Conservation (phyloP, 2,329 filamentous ascomycete species). For the Stagonosporopsis tanaceti region DNA sequence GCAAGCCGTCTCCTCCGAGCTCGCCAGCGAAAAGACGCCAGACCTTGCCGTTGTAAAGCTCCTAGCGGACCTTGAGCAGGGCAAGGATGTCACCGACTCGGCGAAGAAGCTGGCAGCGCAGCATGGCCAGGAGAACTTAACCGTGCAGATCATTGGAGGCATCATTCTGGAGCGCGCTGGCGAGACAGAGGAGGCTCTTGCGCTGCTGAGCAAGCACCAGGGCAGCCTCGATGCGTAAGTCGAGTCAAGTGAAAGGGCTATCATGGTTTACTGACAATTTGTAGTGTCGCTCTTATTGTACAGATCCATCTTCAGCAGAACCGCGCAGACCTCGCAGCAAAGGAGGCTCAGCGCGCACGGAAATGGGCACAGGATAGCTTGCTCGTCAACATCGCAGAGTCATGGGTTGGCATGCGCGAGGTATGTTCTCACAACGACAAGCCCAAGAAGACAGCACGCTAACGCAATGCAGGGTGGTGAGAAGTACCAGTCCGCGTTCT, state of each 20-base stretch:
- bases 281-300: conserved; percentile 82
- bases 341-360: conserved; percentile 85
- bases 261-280: conserved; percentile 5
- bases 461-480: conserved; percentile 75
- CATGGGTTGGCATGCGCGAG: conserved; percentile 89
- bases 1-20: conserved; percentile 73
- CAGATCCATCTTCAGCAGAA: conserved; percentile 95
- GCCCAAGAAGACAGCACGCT: conserved; percentile 29
- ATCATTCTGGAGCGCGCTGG: conserved; percentile 81
- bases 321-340: conserved; percentile 85
- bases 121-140: conserved; percentile 72
- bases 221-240: conserved; percentile 77
- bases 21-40: conserved; percentile 69
- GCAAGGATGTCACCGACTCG: conserved; percentile 57
- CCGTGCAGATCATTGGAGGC: conserved; percentile 83
- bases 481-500: conserved; percentile 95
- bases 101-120: conserved; percentile 75
- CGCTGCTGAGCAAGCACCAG: conserved; percentile 81
- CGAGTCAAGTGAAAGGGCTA: too few species aligned
- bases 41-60: conserved; percentile 80
- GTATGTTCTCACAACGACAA: conserved; percentile 60
- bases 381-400: conserved; percentile 91
- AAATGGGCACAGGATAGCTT: conserved; percentile 96
- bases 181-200: conserved; percentile 84
- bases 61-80: conserved; percentile 70